Evolutionary conservation across 2,329 filamentous ascomycete genomes (phyloP), one percentile per base, ranked within the genome.

Genomic region (Fusarium acutatum): DNA sequence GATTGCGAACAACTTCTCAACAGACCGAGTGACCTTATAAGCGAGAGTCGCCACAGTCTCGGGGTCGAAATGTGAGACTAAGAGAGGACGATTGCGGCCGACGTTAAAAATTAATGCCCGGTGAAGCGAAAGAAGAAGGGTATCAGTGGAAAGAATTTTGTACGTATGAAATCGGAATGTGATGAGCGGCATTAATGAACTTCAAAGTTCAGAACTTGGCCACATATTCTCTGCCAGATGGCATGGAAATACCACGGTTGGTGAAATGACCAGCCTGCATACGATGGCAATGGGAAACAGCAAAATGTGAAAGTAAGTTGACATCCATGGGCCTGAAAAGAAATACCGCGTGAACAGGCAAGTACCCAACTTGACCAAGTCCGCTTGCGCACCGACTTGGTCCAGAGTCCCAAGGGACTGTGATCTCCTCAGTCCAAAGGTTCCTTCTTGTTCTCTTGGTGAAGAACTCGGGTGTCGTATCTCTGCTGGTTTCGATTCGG

Each of bases 381-480:
- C 26, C 20, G 6, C 44, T 22, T 18, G 5, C 1, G 7, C 14
- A 8, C 10, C 20, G 10, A 30, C 26, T 17, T n/a, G 0, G 10
- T 12, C 14, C 44, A 28, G 8, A 2, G 6, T 20, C 3, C 18
- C 18, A 9, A 12, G 9, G n/a, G 6, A 47, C 20, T 9, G 14
- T 13, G 14, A n/a, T 6, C 14, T 13, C 15, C 14, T 18, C 7
- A 12, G 10, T 12, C 7, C 3, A 3, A 14, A 12, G 4, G 1
- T n/a, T 30, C 5, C 5, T 9, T 6, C 0, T n/a, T 18, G 3
- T 32, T 49, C 28, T 12, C 5, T 49, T 3, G 10, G 7, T 6
- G 5, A 15, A 6, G 14, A 3, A 22, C 3, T n/a, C 22, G 22
- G 15, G 22, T 49, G 5, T 30, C 15, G 28, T 30, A 26, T n/a